Percentiles rank a stretch among this genome's conserved stretches.
Conservation (phyloP, 352 stramenopile species). For the Saprolegnia diclina region DNA sequence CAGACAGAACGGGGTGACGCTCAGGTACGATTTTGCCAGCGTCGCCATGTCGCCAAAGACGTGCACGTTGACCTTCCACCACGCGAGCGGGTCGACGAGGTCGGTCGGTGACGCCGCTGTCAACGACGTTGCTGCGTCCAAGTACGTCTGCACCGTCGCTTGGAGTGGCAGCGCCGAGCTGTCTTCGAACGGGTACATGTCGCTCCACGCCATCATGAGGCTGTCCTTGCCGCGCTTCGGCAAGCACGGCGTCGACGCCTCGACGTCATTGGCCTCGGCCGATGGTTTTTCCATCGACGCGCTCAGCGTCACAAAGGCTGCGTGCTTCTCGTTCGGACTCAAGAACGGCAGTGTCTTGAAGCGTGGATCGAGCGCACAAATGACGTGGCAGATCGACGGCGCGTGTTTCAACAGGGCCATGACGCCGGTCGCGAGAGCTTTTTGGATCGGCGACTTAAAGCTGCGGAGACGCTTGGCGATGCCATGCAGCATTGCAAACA, state of each 20-base stretch:
- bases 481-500: conserved; percentile 60
- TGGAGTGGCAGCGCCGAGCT: conserved; percentile 36
- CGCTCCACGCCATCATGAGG: neutral
- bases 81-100: conserved; percentile 71
- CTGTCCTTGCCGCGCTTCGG: conserved; percentile 34
- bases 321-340: conserved; percentile 40
- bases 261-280: neutral
- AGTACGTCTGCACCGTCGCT: conserved; percentile 57
- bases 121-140: conserved; percentile 46
- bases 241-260: conserved; percentile 12
- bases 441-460: conserved; percentile 37
- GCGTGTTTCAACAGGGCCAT: conserved; percentile 45
- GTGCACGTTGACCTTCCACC: conserved; percentile 72
- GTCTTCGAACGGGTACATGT: conserved; percentile 15
- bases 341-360: conserved; percentile 74
- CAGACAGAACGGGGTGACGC: conserved; percentile 66
- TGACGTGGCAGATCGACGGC: conserved; percentile 45
- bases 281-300: no score
- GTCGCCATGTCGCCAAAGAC: conserved; percentile 61
- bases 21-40: conserved; percentile 68
- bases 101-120: conserved; percentile 31
- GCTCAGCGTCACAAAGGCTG: no score
- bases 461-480: conserved; percentile 57
- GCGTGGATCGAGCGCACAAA: conserved; percentile 60
- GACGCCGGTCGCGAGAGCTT: conserved; percentile 52